These are phyloP conservation scores for rapeseed (Brassica napus) DNA, from an alignment of 345 rosid species.

Conservation along the genomic window DNA sequence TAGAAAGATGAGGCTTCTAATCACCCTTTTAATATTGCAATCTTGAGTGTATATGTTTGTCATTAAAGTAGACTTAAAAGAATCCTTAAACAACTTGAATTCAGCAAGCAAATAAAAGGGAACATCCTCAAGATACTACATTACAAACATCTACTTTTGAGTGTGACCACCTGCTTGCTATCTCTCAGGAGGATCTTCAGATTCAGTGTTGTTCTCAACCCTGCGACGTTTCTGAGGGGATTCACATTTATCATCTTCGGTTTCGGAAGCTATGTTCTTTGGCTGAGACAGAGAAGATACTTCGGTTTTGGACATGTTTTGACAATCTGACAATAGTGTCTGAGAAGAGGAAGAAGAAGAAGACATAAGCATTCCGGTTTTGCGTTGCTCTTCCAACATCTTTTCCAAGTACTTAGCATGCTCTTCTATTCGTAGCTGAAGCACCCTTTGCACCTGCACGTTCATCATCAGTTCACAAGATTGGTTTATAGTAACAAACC, in stretches of 20 bases:
- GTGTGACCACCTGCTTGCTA: not conserved
- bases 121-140: not conserved
- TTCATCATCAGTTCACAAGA: conserved; percentile 15
- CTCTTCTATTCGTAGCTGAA: conserved; percentile 87
- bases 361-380: conserved; percentile 52
- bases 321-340: not conserved
- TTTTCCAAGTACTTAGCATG: conserved; percentile 82
- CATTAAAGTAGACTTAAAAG: not conserved
- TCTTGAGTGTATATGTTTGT: too few species aligned
- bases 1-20: not conserved
- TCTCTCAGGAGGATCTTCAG: conserved; percentile 38
- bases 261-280: conserved; percentile 44
- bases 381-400: conserved; percentile 82
- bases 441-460: conserved; percentile 64
- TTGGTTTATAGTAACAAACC: conserved; percentile 1
- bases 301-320: conserved; percentile 43
- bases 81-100: not conserved
- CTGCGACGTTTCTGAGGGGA: conserved; percentile 46
- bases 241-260: conserved; percentile 33
- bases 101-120: not conserved
- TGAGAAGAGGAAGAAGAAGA: conserved; percentile 38
- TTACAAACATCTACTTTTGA: too few species aligned
- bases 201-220: not conserved
- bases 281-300: conserved; percentile 34
- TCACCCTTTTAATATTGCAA: not conserved